These are phyloP conservation scores for Blastomyces percursus DNA, from an alignment of 2,329 filamentous ascomycete species.

Conservation along the genomic window DNA sequence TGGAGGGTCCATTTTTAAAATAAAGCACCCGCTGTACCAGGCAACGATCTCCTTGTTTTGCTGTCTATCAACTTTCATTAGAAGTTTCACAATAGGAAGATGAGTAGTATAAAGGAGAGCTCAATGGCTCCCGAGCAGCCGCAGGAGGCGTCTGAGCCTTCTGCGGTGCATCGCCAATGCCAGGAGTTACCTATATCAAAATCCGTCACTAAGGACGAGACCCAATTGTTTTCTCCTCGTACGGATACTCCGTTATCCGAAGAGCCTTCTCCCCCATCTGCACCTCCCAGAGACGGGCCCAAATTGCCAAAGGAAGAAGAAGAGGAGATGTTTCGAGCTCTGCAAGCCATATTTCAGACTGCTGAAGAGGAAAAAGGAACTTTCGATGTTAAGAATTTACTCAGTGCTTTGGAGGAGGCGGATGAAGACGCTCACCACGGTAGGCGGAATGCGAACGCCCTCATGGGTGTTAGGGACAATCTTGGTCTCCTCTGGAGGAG, in stretches of 20 bases:
- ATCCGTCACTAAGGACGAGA: background rate
- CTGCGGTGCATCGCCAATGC: background rate
- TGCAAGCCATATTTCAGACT: slow-evolving; percentile 24
- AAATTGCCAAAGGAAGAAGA: slow-evolving; percentile 22
- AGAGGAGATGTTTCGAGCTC: slow-evolving; percentile 24
- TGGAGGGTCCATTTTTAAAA: background rate
- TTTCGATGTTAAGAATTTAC: slow-evolving; percentile 22
- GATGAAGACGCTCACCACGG: slow-evolving; percentile 19
- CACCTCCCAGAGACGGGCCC: slow-evolving; percentile 14
- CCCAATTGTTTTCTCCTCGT: background rate
- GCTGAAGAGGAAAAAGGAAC: slow-evolving; percentile 17
- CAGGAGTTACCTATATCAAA: background rate
- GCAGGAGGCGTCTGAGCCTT: background rate
- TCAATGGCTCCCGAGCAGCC: background rate
- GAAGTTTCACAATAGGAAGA: background rate
- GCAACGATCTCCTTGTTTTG: background rate
- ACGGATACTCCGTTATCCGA: background rate
- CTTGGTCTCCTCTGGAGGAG: slow-evolving; percentile 29
- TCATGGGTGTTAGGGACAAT: slow-evolving; percentile 22
- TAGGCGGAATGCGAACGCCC: slow-evolving; percentile 15
- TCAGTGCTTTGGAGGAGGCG: slow-evolving; percentile 22
- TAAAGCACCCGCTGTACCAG: background rate
- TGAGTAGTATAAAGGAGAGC: slow-evolving; percentile 1
- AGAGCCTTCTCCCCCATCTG: slow-evolving; percentile 12
- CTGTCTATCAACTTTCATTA: background rate